These are phyloP conservation scores for Trichoderma koningii DNA, from an alignment of 2,329 filamentous ascomycete species.

Conservation along the genomic window DNA sequence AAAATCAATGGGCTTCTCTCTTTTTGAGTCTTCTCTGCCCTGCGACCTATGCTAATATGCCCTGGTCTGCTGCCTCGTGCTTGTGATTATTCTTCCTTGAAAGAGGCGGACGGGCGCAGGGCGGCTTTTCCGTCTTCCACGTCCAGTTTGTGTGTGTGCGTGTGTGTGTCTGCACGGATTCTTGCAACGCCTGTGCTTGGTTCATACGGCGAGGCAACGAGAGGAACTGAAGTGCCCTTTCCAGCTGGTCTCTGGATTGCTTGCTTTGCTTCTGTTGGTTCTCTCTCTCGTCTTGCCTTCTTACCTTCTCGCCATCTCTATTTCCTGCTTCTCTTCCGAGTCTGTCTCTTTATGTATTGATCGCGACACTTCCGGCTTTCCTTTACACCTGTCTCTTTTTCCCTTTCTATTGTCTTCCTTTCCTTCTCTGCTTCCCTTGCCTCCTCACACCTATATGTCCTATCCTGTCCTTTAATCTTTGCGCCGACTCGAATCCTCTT, in stretches of 20 bases:
- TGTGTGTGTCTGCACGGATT: slow-evolving; percentile 3
- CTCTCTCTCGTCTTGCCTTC: too few relatives aligned
- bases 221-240: slow-evolving; percentile 16
- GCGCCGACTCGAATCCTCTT: neutral
- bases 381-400: neutral
- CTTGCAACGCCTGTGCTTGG: neutral
- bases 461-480: slow-evolving; percentile 13
- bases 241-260: slow-evolving; percentile 21
- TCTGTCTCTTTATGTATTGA: slow-evolving; percentile 9
- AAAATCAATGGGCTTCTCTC: neutral
- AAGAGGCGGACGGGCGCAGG: slow-evolving; percentile 4
- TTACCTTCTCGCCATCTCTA: neutral
- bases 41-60: too few relatives aligned
- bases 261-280: too few relatives aligned
- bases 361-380: neutral
- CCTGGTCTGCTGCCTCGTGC: slow-evolving; percentile 2
- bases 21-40: too few relatives aligned
- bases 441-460: slow-evolving; percentile 3
- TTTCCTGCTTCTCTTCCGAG: neutral
- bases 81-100: neutral
- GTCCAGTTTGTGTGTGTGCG: neutral
- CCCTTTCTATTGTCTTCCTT: neutral
- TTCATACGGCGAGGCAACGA: neutral
- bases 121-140: slow-evolving; percentile 13
- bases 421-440: neutral